These are phyloP conservation scores for Ophiostoma tasmaniense DNA, from an alignment of 2,329 filamentous ascomycete species.

Conservation along the genomic window DNA sequence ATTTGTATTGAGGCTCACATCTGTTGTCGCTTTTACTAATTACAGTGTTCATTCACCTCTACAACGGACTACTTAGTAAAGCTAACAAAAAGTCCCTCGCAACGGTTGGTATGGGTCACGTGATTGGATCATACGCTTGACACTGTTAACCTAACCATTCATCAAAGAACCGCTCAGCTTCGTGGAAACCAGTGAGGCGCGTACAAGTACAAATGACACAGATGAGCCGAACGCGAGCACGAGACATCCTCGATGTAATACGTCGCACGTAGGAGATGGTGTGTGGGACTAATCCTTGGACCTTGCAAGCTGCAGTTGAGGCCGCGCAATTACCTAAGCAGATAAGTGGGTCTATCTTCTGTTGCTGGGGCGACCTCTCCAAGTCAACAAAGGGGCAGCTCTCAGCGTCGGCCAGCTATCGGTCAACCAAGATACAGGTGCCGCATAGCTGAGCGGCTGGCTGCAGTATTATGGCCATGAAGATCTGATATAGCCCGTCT, in stretches of 20 bases:
- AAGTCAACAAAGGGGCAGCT: slow-evolving; percentile 4
- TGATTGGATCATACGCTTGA: not conserved
- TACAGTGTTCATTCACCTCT: no score
- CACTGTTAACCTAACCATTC: not conserved
- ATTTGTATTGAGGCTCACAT: not conserved
- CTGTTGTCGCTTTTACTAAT: not conserved
- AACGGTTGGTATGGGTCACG: not conserved
- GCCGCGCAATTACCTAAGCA: not conserved
- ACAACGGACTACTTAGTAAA: no score
- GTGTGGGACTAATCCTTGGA: not conserved
- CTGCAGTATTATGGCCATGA: not conserved
- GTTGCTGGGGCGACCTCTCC: not conserved
- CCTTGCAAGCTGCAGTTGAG: not conserved
- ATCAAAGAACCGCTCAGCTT: not conserved
- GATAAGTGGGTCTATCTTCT: not conserved
- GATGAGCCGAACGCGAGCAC: not conserved
- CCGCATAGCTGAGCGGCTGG: not conserved
- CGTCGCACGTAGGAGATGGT: not conserved
- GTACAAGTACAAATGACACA: not conserved
- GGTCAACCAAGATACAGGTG: not conserved
- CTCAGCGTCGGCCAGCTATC: not conserved
- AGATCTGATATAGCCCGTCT: not conserved
- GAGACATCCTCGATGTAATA: not conserved
- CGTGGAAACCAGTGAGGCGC: not conserved
- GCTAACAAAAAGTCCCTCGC: no score